phyloP scores from a whole-genome alignment of 176 grass and related monocot genomes.

The Bolboschoenus planiculmis region DNA sequence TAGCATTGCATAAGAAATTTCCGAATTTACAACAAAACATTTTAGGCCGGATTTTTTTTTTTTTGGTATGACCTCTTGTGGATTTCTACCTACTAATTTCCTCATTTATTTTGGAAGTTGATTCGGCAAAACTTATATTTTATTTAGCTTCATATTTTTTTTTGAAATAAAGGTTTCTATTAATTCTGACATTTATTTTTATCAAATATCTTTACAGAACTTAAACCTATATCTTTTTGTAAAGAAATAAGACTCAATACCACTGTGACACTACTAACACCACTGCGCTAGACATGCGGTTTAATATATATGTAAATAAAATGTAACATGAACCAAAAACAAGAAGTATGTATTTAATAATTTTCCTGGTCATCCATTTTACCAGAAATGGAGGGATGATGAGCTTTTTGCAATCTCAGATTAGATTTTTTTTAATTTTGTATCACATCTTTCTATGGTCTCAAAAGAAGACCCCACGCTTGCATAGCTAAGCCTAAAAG shows the following conservation, averaged over 20 bases:
- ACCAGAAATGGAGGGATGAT: background rate
- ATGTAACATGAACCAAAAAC: background rate
- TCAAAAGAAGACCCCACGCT: conserved; percentile 8
- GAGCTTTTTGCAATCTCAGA: background rate
- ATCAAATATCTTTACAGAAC: no score
- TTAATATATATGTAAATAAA: background rate
- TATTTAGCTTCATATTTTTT: no score
- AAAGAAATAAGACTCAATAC: no score
- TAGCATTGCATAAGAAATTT: background rate
- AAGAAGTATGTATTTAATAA: background rate
- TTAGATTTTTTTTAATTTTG: background rate
- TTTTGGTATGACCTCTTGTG: background rate
- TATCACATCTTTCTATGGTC: conserved; percentile 5
- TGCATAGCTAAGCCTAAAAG: background rate
- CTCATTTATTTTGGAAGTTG: background rate
- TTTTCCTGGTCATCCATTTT: background rate
- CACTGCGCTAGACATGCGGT: no score
- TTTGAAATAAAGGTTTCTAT: no score
- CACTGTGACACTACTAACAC: no score
- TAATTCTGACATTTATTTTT: no score
- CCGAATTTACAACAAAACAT: background rate
- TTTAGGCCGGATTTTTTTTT: background rate
- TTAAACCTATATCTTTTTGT: no score
- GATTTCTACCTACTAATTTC: background rate
- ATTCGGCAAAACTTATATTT: no score